Evolutionary conservation across 2,329 filamentous ascomycete genomes (phyloP).

Genomic region (Cladosporium sp.): DNA sequence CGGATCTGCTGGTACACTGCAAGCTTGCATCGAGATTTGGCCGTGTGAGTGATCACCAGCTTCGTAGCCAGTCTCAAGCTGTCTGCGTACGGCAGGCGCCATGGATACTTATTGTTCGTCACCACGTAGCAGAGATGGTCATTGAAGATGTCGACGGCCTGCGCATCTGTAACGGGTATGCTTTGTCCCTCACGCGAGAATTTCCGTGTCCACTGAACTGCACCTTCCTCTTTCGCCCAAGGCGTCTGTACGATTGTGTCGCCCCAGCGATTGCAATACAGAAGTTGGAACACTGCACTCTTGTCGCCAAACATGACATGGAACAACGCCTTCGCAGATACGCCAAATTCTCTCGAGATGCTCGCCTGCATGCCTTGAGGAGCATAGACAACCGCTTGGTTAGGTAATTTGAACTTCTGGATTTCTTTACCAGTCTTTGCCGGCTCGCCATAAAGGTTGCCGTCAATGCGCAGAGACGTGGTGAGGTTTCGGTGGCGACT

Average conservation of each 20-base stretch:
- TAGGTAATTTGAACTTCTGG: slow-evolving; percentile 76
- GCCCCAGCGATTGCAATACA: slow-evolving; percentile 79
- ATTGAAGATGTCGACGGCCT: slow-evolving; percentile 69
- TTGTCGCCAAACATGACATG: slow-evolving; percentile 96
- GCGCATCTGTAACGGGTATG: slow-evolving; percentile 65
- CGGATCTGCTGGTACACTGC: slow-evolving; percentile 83
- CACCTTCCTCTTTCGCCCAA: slow-evolving; percentile 68
- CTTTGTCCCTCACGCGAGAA: slow-evolving; percentile 50
- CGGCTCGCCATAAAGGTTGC: slow-evolving; percentile 51
- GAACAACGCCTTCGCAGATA: slow-evolving; percentile 91
- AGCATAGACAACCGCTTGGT: slow-evolving; percentile 75
- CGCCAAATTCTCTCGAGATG: slow-evolving; percentile 77
- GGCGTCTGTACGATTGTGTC: slow-evolving; percentile 78
- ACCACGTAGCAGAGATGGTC: slow-evolving; percentile 62
- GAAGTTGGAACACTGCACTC: slow-evolving; percentile 85
- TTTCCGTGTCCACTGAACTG: slow-evolving; percentile 49
- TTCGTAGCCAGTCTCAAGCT: slow-evolving; percentile 82
- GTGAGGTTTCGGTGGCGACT: slow-evolving; percentile 49
- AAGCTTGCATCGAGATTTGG: slow-evolving; percentile 89
- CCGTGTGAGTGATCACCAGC: slow-evolving; percentile 87
- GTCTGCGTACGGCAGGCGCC: slow-evolving; percentile 79
- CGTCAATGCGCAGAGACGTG: slow-evolving; percentile 58
- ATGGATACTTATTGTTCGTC: slow-evolving; percentile 61
- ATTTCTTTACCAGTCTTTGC: slow-evolving; percentile 42
- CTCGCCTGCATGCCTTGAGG: slow-evolving; percentile 76